phyloP scores from a whole-genome alignment of 2,329 filamentous ascomycete species.

The Lachnellula subtilissima region DNA sequence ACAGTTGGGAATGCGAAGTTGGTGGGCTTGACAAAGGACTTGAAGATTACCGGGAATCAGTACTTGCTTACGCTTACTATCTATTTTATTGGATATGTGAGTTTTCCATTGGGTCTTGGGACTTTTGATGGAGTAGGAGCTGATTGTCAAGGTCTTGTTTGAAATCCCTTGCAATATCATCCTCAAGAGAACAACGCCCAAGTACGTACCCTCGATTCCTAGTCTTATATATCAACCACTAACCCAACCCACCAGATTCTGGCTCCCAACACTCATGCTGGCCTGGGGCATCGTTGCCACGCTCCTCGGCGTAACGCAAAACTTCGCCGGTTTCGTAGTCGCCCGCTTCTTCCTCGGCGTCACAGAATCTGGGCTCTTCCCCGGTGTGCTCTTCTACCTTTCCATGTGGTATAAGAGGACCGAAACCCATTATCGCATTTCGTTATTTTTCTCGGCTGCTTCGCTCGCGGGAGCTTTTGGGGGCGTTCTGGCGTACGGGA shows the following conservation, averaged over 20 bases:
- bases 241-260: conserved; percentile 40
- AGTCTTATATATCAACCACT: neutral
- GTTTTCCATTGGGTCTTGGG: neutral
- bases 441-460: conserved; percentile 52
- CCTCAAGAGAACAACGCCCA: conserved; percentile 50
- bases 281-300: conserved; percentile 52
- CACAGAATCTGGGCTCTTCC: conserved; percentile 50
- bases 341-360: conserved; percentile 53
- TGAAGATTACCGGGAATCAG: conserved; percentile 54
- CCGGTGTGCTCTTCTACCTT: conserved; percentile 46
- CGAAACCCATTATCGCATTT: conserved; percentile 51
- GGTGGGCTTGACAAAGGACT: conserved; percentile 48
- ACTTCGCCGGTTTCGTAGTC: conserved; percentile 46
- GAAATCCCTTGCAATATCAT: conserved; percentile 61
- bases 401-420: conserved; percentile 51
- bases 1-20: conserved; percentile 55
- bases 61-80: conserved; percentile 62
- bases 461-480: conserved; percentile 53
- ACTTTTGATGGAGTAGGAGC: neutral
- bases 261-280: conserved; percentile 54
- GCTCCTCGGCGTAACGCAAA: conserved; percentile 45
- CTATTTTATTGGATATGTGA: conserved; percentile 57
- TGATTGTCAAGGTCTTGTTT: conserved; percentile 39
- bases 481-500: conserved; percentile 52
- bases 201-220: neutral